Evolutionary conservation across 768 basidiomycete species (phyloP), one percentile per base, ranked within the genome.

Genomic region (Suillus sp.): DNA sequence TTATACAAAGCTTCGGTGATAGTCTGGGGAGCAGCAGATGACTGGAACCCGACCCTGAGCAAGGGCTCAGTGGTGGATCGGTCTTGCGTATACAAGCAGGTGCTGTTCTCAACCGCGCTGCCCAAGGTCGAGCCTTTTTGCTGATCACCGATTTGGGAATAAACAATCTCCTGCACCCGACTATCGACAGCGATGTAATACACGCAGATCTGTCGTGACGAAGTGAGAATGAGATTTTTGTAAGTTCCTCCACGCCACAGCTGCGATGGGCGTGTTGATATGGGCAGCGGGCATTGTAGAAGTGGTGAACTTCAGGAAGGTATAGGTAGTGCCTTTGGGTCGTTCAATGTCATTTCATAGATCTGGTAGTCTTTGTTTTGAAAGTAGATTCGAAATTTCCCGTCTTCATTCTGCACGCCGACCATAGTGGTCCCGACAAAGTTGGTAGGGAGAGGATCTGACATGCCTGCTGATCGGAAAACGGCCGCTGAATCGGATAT

Each of bases 261-360:
- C 51, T n/a, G 30, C 51, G 30, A 53, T 53, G 18, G 51, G 51
- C 10, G 51, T 53, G 51, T 53, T 32, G 30, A 53, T 53, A 20
- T 30, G 16, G 9, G 51, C 30, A 53, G 51, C 10, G 9, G 51
- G 30, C 10, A 45, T 11, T 4, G 18, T 8, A 9, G 32, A n/a
- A 10, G 8, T 11, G 30, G 10, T 32, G 18, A 53, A 18, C 3
- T 32, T 13, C 16, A n/a, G 10, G 32, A 53, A 9, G 18, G 2
- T 20, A n/a, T 53, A 20, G 20, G 10, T 1, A 2, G 51, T 20
- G 9, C 20, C 9, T 20, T 32, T 32, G 51, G 3, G 18, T n/a
- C 9, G 18, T 20, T 11, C 18, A 53, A 53, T 18, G 3, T 4
- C 9, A 53, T 53, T n/a, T 53, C 9, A 20, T n/a, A 53, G 48